A percentile compares a stretch with the other conserved stretches of the same genome.
phyloP scores from a whole-genome alignment of 306 rosid genomes.

The Dalbergia cultrata region DNA sequence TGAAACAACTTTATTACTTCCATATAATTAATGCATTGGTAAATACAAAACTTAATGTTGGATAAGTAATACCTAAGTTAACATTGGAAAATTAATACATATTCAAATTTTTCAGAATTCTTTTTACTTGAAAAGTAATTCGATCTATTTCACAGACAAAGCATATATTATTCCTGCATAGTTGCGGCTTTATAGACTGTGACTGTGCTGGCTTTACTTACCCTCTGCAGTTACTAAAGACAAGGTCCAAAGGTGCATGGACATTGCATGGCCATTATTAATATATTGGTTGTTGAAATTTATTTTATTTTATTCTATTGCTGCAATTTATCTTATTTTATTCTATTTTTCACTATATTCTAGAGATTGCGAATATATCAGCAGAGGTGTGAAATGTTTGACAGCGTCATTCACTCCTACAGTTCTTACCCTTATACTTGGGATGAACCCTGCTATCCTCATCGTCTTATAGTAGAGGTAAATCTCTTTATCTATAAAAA shows the following conservation, averaged over 20 bases:
- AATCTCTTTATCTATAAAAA: neutral
- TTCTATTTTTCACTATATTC: constrained; percentile 43
- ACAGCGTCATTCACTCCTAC: constrained; percentile 78
- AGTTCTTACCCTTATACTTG: constrained; percentile 85
- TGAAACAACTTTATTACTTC: neutral
- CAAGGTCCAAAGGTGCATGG: neutral
- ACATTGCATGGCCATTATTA: neutral
- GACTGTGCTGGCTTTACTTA: constrained; percentile 20
- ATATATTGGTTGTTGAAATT: constrained; percentile 31
- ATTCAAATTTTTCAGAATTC: neutral
- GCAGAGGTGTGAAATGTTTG: constrained; percentile 88
- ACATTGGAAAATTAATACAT: neutral
- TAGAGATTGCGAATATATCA: constrained; percentile 93
- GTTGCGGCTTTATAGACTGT: constrained; percentile 9
- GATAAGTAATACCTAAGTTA: neutral
- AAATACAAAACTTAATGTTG: neutral
- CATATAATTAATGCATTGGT: neutral
- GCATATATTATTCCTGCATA: neutral
- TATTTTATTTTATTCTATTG: constrained; percentile 27
- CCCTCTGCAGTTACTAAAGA: neutral
- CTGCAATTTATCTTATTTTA: neutral
- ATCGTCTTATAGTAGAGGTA: constrained; percentile 92
- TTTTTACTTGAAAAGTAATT: neutral
- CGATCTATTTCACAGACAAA: constrained; percentile 24
- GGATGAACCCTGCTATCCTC: constrained; percentile 98